Conservation (phyloP, 331 rosid genomes). For the Spiraea crenata region DNA sequence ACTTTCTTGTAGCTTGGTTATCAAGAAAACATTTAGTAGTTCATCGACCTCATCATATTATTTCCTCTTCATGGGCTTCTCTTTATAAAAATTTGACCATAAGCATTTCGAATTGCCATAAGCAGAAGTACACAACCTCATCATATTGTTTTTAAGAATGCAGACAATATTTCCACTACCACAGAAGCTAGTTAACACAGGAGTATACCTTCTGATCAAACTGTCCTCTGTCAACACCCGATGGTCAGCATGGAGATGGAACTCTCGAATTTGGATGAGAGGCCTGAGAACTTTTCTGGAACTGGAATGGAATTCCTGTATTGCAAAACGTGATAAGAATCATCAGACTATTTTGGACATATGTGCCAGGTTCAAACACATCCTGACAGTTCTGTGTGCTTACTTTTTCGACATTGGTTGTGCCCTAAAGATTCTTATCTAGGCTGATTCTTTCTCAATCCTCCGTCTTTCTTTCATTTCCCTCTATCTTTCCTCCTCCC, state of each 20-base stretch:
- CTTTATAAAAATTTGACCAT: no score
- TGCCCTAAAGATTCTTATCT: constrained; percentile 73
- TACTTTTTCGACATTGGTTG: constrained; percentile 80
- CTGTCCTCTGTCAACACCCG: constrained; percentile 85
- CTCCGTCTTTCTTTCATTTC: constrained; percentile 69
- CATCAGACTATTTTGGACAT: neutral
- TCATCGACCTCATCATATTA: no score
- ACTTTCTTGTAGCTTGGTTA: no score
- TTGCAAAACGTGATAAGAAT: neutral
- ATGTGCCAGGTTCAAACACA: neutral
- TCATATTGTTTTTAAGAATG: no score
- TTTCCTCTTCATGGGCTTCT: no score
- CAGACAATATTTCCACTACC: no score
- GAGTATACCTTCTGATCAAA: constrained; percentile 87
- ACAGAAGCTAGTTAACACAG: no score
- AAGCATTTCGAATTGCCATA: no score
- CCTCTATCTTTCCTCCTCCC: constrained; percentile 79
- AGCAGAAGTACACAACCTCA: no score
- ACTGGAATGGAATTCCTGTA: constrained; percentile 91
- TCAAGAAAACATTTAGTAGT: no score
- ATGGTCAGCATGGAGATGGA: constrained; percentile 53
- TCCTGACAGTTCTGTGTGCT: constrained; percentile 13
- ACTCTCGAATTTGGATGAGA: constrained; percentile 70
- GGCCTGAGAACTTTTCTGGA: constrained; percentile 86
- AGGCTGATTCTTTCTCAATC: constrained; percentile 62